Base-by-base conservation (phyloP, 805 yeast genomes). In the Millerago galiae region DNA sequence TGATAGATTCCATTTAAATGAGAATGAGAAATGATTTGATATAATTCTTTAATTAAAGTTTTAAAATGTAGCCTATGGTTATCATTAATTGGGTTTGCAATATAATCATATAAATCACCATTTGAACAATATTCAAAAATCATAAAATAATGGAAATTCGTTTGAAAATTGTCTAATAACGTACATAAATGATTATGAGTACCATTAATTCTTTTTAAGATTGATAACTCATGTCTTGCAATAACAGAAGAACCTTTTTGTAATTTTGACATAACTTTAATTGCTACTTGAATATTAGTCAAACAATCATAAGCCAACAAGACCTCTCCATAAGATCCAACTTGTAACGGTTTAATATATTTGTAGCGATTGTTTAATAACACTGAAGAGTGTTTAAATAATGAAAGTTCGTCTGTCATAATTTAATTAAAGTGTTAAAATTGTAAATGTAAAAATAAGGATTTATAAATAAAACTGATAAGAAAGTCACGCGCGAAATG, bases 21-120 rank as follows among this genome's bases (percentile, higher is more conserved):
- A 5, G 82, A 68, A 51, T 65, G 76, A 12, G 60, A 51, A 24
- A 83, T 61, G 8, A 82, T 85, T 31, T 64, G 61, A 43, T 65
- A 61, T 41, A 83, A 51, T 57, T 81, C 83, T 40, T 63, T 63
- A 30, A 77, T 60, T 56, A 67, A 64, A 48, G 49, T 56, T 47
- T 61, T 68, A 52, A 58, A 67, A 50, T 56, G 67, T 2, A 32
- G 43, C 16, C 12, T 53, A 42, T 13, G 50, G 35, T 25, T 29
- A 25, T 51, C 55, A 43, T 52, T 56, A 10, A 47, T 46, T 11
- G 48, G 42, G 33, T 50, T 47, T 26, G 61, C 60, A 35, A 69
- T 53, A 40, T 62, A 67, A 54, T 83, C 90, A 54, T 81, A 81
- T 39, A 83, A 61, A 49, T 83, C 90, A 28, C 89, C 89, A 38